A percentile compares a stretch with the other conserved stretches of the same genome.
These are phyloP conservation scores for Leccinum boreale DNA, from an alignment of 768 basidiomycete species.

Conservation along the genomic window DNA sequence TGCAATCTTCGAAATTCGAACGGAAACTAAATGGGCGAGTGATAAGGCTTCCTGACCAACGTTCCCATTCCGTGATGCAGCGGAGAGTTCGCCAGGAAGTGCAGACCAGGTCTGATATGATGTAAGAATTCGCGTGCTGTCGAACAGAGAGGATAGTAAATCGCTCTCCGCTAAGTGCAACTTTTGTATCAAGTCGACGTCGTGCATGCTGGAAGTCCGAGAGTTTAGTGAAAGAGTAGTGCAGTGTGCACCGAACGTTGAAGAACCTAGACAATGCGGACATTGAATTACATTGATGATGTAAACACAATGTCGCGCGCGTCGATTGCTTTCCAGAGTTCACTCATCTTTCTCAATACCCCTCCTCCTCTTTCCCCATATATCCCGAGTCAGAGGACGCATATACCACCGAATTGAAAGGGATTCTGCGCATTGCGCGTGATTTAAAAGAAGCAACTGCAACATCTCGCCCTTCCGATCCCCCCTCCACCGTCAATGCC, in stretches of 20 bases:
- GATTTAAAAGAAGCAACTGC: background rate
- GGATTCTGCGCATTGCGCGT: background rate
- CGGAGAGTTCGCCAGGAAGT: background rate
- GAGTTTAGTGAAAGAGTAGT: background rate
- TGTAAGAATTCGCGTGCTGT: background rate
- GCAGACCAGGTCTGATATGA: conserved; percentile 2
- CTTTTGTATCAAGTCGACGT: conserved; percentile 1
- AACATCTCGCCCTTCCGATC: background rate
- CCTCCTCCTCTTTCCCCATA: background rate
- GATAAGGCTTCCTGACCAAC: background rate
- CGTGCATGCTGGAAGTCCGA: background rate
- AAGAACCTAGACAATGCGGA: conserved; percentile 10
- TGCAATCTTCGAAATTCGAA: conserved; percentile 2
- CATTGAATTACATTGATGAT: background rate
- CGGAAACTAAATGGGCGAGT: background rate
- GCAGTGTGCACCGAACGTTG: background rate
- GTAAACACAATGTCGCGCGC: background rate
- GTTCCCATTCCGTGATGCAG: background rate
- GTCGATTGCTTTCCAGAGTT: no score
- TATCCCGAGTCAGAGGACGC: background rate
- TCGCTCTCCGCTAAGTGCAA: background rate
- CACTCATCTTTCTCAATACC: background rate
- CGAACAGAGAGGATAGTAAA: background rate
- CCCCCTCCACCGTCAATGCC: background rate
- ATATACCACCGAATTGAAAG: background rate